Evolutionary conservation across 176 grass and related monocot species (phyloP).

Genomic region (bread wheat (Triticum aestivum)): IWGSC_CS_RefSeq_v2.1 NC_057799.1:228638340-228638839

Average conservation of each 20-base stretch:
- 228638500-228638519: constrained; percentile 1
- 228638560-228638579: constrained; percentile 95
- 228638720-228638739: constrained; percentile 24
- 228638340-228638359: constrained; percentile 29
- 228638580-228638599: constrained; percentile 96
- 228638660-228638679: constrained; percentile 9
- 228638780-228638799: constrained; percentile 99
- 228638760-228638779: constrained; percentile 99
- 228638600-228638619: constrained; percentile 97
- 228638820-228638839: constrained; percentile 99
- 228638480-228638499: constrained; percentile 15
- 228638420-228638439: constrained; percentile 90
- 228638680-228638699: constrained; percentile 10
- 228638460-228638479: constrained; percentile 27
- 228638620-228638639: constrained; percentile 94
- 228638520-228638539: constrained; percentile 26
- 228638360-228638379: constrained; percentile 94
- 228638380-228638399: constrained; percentile 81
- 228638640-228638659: constrained; percentile 31
- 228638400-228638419: constrained; percentile 92
- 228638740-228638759: constrained; percentile 52
- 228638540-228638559: constrained; percentile 65
- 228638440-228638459: constrained; percentile 70
- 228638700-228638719: neutral
- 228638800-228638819: constrained; percentile 98